These are phyloP conservation scores for Lipomyces starkeyi DNA, from an alignment of 805 yeast genomes.

Conservation along the genomic window DNA sequence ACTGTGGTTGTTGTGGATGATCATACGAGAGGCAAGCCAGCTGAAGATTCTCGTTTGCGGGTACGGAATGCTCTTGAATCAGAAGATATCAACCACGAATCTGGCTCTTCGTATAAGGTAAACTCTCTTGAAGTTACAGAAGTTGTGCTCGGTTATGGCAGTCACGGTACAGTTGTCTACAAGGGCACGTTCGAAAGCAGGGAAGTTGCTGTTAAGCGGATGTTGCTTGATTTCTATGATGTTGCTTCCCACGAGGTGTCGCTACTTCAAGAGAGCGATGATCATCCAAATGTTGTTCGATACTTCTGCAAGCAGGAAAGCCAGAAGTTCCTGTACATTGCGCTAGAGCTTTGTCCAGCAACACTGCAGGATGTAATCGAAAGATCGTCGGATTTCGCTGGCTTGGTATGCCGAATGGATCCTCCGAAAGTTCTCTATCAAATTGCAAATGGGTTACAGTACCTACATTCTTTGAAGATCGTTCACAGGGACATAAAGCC, in stretches of 20 bases:
- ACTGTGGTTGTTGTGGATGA: constrained; percentile 12
- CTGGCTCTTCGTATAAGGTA: constrained; percentile 13
- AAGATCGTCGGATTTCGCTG: constrained; percentile 49
- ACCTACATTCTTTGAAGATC: constrained; percentile 85
- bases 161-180: constrained; percentile 94
- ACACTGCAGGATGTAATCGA: constrained; percentile 86
- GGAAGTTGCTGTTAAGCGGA: constrained; percentile 94
- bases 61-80: constrained; percentile 3
- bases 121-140: constrained; percentile 63
- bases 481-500: constrained; percentile 96
- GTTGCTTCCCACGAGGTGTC: constrained; percentile 91
- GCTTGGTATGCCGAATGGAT: constrained; percentile 52
- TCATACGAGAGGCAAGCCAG: background rate
- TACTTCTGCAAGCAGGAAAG: constrained; percentile 93
- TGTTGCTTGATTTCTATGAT: constrained; percentile 91
- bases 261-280: constrained; percentile 89
- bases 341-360: constrained; percentile 87
- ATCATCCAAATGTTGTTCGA: constrained; percentile 92
- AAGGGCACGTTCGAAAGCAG: constrained; percentile 88
- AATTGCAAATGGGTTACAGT: constrained; percentile 81
- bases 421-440: constrained; percentile 68
- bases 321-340: constrained; percentile 88
- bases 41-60: background rate
- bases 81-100: background rate
- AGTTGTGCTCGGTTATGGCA: constrained; percentile 82